Conservation (phyloP, 495 filamentous ascomycete genomes). For the Trichoderma orchidacearum region DNA sequence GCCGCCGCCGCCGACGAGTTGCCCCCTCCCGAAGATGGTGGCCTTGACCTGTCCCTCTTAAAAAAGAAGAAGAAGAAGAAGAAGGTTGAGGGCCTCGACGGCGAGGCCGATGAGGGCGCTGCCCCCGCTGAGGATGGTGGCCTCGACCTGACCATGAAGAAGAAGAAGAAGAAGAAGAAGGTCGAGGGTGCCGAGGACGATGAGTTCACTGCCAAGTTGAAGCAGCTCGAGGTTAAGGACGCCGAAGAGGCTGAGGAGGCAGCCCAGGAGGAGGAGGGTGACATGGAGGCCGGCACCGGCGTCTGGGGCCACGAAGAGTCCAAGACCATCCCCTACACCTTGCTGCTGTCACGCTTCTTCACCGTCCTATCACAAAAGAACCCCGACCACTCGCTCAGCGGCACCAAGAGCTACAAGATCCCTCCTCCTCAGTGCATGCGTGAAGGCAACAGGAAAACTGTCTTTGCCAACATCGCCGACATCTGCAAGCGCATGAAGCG, state of each 20-base stretch:
- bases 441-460: constrained; percentile 99
- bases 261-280: constrained; percentile 43
- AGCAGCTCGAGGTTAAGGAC: constrained; percentile 67
- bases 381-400: constrained; percentile 79
- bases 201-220: constrained; percentile 43
- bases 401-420: constrained; percentile 93
- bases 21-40: constrained; percentile 24
- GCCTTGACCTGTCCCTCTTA: constrained; percentile 28
- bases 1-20: constrained; percentile 51
- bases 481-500: constrained; percentile 75
- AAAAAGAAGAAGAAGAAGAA: constrained; percentile 72
- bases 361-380: constrained; percentile 81
- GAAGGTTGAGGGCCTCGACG: constrained; percentile 60
- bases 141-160: constrained; percentile 62
- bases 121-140: constrained; percentile 40
- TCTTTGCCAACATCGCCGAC: constrained; percentile 80
- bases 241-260: constrained; percentile 45
- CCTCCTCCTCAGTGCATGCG: constrained; percentile 97
- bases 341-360: constrained; percentile 83
- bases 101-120: constrained; percentile 44
- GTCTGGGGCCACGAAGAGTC: constrained; percentile 79
- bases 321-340: constrained; percentile 64
- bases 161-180: constrained; percentile 92
- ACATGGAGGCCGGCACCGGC: constrained; percentile 81
- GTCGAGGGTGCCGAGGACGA: constrained; percentile 49